A percentile compares a stretch with the other conserved stretches of the same genome.
phyloP scores from a whole-genome alignment of 2,329 filamentous ascomycete genomes.

The Trichoderma polysporum region DNA sequence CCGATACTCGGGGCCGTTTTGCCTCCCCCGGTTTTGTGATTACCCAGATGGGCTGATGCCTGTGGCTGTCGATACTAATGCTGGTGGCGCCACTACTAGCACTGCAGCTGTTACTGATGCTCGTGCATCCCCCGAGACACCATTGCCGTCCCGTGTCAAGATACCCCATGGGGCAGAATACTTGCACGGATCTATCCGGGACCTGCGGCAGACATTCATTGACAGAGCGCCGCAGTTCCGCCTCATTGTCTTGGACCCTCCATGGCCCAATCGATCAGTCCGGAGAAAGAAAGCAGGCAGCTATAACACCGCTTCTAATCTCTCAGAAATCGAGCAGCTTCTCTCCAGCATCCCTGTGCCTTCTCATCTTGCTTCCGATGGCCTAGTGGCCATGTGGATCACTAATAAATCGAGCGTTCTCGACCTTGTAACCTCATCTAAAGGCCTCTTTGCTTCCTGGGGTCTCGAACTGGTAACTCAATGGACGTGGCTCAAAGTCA shows the following conservation, averaged over 20 bases:
- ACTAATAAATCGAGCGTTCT: slow-evolving; percentile 67
- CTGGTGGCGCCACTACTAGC: background rate
- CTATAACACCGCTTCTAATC: slow-evolving; percentile 48
- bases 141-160: background rate
- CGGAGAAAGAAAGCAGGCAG: slow-evolving; percentile 52
- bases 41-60: slow-evolving; percentile 13
- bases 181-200: slow-evolving; percentile 50
- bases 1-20: slow-evolving; percentile 45
- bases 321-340: slow-evolving; percentile 48
- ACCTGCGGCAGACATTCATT: slow-evolving; percentile 42
- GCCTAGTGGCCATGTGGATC: slow-evolving; percentile 71
- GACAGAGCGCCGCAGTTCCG: slow-evolving; percentile 56
- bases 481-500: slow-evolving; percentile 80
- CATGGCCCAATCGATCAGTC: slow-evolving; percentile 78
- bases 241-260: slow-evolving; percentile 71
- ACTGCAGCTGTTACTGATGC: background rate
- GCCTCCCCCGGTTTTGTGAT: slow-evolving; percentile 41
- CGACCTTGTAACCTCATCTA: slow-evolving; percentile 51
- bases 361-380: slow-evolving; percentile 50
- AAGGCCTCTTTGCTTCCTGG: slow-evolving; percentile 65
- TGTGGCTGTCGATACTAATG: background rate
- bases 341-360: slow-evolving; percentile 58
- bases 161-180: slow-evolving; percentile 46
- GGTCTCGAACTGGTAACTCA: slow-evolving; percentile 64
- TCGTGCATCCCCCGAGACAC: too few relatives aligned